phyloP scores from a whole-genome alignment of 2,329 filamentous ascomycete species.

The Venturia oleaginea region DNA sequence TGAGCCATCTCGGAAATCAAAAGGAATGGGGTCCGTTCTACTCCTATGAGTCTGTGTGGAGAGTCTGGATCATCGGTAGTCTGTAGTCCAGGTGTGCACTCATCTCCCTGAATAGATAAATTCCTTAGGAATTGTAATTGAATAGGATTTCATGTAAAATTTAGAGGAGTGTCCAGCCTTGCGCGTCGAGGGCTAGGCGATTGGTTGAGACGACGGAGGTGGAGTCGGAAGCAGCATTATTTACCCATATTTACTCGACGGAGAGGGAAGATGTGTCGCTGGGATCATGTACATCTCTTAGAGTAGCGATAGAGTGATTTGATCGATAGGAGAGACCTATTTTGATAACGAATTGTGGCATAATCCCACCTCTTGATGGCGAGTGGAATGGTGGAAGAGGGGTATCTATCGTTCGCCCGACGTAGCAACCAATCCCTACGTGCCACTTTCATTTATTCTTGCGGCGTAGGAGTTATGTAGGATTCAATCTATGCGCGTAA shows the following conservation, averaged over 20 bases:
- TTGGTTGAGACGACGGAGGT: slow-evolving; percentile 1
- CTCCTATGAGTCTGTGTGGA: background rate
- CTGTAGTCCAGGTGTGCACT: background rate
- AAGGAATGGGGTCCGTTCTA: background rate
- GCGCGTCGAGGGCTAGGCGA: background rate
- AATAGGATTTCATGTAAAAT: background rate
- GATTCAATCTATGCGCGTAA: background rate
- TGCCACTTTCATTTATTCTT: background rate
- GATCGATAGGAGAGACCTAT: background rate
- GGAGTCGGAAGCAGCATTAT: background rate
- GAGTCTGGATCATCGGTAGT: background rate
- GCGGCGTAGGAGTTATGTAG: background rate
- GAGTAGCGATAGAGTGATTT: background rate
- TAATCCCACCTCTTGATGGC: background rate
- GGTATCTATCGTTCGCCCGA: background rate
- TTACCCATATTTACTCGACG: background rate
- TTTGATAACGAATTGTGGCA: background rate
- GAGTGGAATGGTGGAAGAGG: background rate
- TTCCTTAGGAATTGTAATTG: background rate
- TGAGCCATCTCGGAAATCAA: background rate
- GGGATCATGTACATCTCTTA: background rate
- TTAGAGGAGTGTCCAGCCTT: background rate
- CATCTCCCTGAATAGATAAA: background rate
- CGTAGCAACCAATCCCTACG: too few species aligned
- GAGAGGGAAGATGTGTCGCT: slow-evolving; percentile 1